Evolutionary conservation across 2,329 filamentous ascomycete genomes (phyloP).

Genomic region (Geoglossum cookeanum): DNA sequence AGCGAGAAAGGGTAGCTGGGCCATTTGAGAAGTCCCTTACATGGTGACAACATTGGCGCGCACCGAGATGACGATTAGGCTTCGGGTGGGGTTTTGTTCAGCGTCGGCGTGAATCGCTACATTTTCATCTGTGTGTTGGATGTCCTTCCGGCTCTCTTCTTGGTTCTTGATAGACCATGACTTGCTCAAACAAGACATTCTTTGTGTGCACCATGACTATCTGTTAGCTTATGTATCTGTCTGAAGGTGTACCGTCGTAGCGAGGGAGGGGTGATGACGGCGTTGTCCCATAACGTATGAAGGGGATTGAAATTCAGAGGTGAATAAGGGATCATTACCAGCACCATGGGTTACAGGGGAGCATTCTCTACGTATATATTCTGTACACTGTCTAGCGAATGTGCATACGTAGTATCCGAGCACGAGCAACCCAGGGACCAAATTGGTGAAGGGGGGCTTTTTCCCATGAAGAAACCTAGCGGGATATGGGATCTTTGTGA

Average conservation of each 20-base stretch:
- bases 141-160: background rate
- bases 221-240: too few species aligned
- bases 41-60: background rate
- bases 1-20: conserved; percentile 53
- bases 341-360: too few species aligned
- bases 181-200: background rate
- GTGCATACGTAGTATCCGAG: too few species aligned
- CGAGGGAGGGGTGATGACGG: background rate
- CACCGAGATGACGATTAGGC: background rate
- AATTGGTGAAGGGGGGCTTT: too few species aligned
- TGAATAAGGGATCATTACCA: too few species aligned
- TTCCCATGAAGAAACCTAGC: too few species aligned
- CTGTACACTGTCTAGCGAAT: too few species aligned
- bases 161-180: background rate
- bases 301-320: background rate
- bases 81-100: background rate
- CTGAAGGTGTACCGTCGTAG: too few species aligned
- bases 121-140: background rate
- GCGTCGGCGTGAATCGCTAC: background rate
- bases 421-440: too few species aligned
- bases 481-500: too few species aligned
- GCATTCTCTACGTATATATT: too few species aligned
- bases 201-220: background rate
- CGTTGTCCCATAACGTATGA: too few species aligned
- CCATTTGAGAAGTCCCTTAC: conserved; percentile 26